These are phyloP conservation scores for Cladophialophora chaetospira DNA, from an alignment of 2,329 filamentous ascomycete genomes.

Conservation along the genomic window DNA sequence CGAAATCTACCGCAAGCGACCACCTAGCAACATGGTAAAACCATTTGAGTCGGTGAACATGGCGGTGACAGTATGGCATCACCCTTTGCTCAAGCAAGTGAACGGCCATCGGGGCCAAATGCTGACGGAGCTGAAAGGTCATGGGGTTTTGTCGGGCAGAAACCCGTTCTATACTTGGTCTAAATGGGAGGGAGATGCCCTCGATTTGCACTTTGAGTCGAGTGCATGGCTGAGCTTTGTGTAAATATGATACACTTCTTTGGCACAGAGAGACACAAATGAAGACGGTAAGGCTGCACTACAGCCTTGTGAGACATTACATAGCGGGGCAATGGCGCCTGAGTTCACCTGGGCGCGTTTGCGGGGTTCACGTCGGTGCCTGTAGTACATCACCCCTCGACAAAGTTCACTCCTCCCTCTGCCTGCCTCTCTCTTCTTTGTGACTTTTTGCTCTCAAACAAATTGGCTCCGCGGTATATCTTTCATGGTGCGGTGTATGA, in stretches of 20 bases:
- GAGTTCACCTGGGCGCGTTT: neutral
- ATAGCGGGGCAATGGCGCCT: neutral
- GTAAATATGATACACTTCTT: conserved; percentile 20
- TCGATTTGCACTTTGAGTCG: conserved; percentile 19
- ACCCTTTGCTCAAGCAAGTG: neutral
- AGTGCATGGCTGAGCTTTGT: conserved; percentile 24
- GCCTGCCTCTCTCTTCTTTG: neutral
- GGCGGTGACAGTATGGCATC: too few species aligned
- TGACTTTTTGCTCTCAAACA: neutral
- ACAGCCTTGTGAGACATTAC: conserved; percentile 6
- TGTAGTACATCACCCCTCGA: neutral
- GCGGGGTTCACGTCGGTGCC: conserved; percentile 6
- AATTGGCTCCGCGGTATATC: neutral
- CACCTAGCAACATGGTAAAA: neutral
- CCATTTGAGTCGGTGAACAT: neutral
- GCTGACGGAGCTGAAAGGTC: conserved; percentile 1
- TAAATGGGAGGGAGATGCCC: conserved; percentile 4
- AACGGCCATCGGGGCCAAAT: neutral
- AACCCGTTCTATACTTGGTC: conserved; percentile 22
- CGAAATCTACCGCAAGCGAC: neutral
- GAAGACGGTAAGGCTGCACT: conserved; percentile 1
- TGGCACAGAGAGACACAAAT: neutral
- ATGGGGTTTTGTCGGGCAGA: neutral
- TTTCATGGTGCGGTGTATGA: neutral
- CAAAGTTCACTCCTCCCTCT: conserved; percentile 5